Conservation (phyloP, 257 asterid species). For the Cordia subcordata region DNA sequence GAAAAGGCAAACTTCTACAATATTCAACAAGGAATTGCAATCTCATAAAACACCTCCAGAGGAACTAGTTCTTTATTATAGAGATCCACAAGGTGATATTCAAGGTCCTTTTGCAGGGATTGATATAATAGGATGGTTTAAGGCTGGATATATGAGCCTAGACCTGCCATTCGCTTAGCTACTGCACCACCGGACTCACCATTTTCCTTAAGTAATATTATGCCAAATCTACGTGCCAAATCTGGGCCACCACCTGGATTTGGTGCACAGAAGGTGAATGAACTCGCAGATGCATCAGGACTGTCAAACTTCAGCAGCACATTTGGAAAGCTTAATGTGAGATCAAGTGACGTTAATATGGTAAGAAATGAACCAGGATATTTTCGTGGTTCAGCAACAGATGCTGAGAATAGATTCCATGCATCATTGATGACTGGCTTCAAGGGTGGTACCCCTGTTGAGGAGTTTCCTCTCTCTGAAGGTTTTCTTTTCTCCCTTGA, state of each 20-base stretch:
- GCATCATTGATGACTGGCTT: constrained; percentile 84
- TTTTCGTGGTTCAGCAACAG: constrained; percentile 43
- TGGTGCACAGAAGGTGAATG: constrained; percentile 63
- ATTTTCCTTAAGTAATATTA: constrained; percentile 73
- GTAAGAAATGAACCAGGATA: constrained; percentile 51
- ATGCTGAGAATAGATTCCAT: constrained; percentile 75
- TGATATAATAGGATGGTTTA: constrained; percentile 95
- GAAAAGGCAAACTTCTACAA: constrained; percentile 62
- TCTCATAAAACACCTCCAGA: constrained; percentile 61
- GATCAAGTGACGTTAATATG: constrained; percentile 50
- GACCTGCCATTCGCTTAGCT: constrained; percentile 81
- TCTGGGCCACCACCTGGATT: constrained; percentile 98
- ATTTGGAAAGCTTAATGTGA: constrained; percentile 42
- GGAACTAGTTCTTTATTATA: constrained; percentile 71
- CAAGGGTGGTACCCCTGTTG: constrained; percentile 36
- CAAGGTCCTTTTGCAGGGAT: constrained; percentile 96
- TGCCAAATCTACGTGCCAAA: constrained; percentile 96
- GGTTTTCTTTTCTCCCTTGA: constrained; percentile 37
- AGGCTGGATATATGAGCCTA: constrained; percentile 91
- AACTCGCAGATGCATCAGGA: constrained; percentile 40
- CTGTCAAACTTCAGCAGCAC: constrained; percentile 25
- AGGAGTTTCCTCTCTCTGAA: constrained; percentile 64
- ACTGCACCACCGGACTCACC: constrained; percentile 66
- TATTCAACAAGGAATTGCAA: constrained; percentile 51
- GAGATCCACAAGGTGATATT: constrained; percentile 86